phyloP scores from a whole-genome alignment of 148 eudicot genomes.

The Hydrangea macrophylla region DNA sequence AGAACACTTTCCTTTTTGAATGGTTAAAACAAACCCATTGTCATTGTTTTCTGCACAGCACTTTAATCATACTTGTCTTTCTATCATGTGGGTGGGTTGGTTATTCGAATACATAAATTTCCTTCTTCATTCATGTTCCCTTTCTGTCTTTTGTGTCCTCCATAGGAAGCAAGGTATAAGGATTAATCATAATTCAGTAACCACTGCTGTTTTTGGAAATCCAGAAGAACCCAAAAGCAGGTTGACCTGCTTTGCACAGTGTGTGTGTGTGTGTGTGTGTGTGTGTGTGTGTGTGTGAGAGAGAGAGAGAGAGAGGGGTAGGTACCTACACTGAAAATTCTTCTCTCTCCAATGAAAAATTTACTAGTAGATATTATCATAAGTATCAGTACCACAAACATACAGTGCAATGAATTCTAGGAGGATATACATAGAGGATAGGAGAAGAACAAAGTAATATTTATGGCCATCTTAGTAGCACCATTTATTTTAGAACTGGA shows the following conservation, averaged over 20 bases:
- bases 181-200: conserved; percentile 9
- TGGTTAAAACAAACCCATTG: conserved; percentile 5
- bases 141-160: conserved; percentile 22
- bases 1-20: background rate
- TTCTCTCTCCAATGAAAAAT: background rate
- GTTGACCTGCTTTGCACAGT: conserved; percentile 7
- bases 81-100: conserved; percentile 5
- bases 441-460: conserved; percentile 15
- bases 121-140: background rate
- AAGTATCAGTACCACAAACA: conserved; percentile 15
- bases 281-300: too few species aligned
- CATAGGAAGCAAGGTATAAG: conserved; percentile 25
- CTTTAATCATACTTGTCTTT: conserved; percentile 5
- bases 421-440: background rate
- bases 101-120: conserved; percentile 6
- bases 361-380: background rate
- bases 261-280: too few species aligned
- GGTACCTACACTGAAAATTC: background rate
- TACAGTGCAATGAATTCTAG: conserved; percentile 6
- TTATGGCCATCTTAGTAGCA: conserved; percentile 15
- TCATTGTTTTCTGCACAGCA: conserved; percentile 4
- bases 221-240: conserved; percentile 11
- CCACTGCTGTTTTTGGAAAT: conserved; percentile 1
- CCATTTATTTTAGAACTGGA: conserved; percentile 48
- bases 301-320: background rate